phyloP scores from a whole-genome alignment of 108 stramenopile species.

The Phaeodactylum tricornutum region DNA sequence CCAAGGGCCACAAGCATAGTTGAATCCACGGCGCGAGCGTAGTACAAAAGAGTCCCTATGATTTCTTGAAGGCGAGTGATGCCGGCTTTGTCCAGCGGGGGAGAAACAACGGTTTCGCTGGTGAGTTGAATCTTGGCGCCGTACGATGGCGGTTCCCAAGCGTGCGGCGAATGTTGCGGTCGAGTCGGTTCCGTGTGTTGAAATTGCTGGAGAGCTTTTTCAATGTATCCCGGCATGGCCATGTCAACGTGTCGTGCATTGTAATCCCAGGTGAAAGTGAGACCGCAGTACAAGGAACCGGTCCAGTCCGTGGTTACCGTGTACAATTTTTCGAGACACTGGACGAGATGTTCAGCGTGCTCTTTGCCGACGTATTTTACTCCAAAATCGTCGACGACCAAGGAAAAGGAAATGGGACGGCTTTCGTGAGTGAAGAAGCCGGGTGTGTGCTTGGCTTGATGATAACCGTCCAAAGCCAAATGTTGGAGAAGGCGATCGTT shows the following conservation, averaged over 20 bases:
- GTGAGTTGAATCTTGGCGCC: slow-evolving; percentile 28
- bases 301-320: slow-evolving; percentile 13
- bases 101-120: slow-evolving; percentile 8
- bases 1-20: slow-evolving; percentile 26
- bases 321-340: slow-evolving; percentile 12
- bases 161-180: slow-evolving; percentile 30
- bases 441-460: slow-evolving; percentile 13
- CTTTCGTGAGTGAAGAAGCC: slow-evolving; percentile 31
- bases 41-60: slow-evolving; percentile 27
- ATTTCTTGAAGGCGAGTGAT: slow-evolving; percentile 25
- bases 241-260: slow-evolving; percentile 11
- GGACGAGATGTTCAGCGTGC: slow-evolving; percentile 30
- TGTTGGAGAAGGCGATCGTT: slow-evolving; percentile 8
- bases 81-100: slow-evolving; percentile 1
- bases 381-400: slow-evolving; percentile 46
- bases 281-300: slow-evolving; percentile 17
- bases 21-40: slow-evolving; percentile 24
- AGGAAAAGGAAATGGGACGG: slow-evolving; percentile 20
- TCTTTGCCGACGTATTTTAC: slow-evolving; percentile 25
- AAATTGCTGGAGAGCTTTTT: slow-evolving; percentile 21
- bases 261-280: slow-evolving; percentile 22
- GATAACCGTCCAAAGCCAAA: slow-evolving; percentile 5
- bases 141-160: slow-evolving; percentile 20
- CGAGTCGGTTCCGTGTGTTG: slow-evolving; percentile 15
- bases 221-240: slow-evolving; percentile 31